Evolutionary conservation across 1,139 yeast genomes (phyloP), one percentile per base, ranked within the genome.

Genomic region (Taphrina communis): DNA sequence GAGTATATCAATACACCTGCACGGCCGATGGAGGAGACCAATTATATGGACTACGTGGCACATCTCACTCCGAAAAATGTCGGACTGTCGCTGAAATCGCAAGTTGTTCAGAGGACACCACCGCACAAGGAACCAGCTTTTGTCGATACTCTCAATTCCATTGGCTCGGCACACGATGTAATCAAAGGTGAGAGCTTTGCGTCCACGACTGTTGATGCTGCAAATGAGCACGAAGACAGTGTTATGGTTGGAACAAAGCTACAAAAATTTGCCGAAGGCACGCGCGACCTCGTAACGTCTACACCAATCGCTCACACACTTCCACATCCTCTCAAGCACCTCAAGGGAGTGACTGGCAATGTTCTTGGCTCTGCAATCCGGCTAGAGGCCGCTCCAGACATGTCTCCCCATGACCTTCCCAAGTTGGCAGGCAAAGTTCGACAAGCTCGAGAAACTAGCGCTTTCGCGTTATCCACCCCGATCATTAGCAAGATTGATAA

Each of bases 101-200:
- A 17, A 11, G 25, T 14, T 12, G 25, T 50, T 8, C 44, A 48
- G 36, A 21, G 59, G 21, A 51, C 41, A n/a, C 56, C 66, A 8
- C 66, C 59, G 7, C 46, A 41, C 42, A 62, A 62, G 66, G 52
- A 62, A 25, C 50, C 41, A 17, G 66, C 66, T 11, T 62, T 62
- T 12, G 38, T 62, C 14, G 59, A 39, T 25, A 41, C 38, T 44
- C 50, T 51, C 17, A 17, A 21, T 6, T 9, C n/a, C 11, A 8
- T 55, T 6, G 44, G 14, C 25, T 25, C 25, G 9, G 21, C 25
- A 19, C 9, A 39, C 6, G 25, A 14, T 7, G 17, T 42, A 8
- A 38, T 14, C 25, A 48, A 51, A 11, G 59, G 25, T 12, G 57
- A 51, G 17, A 62, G 66, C 51, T 62, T 62, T 35, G 66, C 57